These are phyloP conservation scores for Paramecium octaurelia DNA, from an alignment of 73 alveolate species.

Conservation along the genomic window DNA sequence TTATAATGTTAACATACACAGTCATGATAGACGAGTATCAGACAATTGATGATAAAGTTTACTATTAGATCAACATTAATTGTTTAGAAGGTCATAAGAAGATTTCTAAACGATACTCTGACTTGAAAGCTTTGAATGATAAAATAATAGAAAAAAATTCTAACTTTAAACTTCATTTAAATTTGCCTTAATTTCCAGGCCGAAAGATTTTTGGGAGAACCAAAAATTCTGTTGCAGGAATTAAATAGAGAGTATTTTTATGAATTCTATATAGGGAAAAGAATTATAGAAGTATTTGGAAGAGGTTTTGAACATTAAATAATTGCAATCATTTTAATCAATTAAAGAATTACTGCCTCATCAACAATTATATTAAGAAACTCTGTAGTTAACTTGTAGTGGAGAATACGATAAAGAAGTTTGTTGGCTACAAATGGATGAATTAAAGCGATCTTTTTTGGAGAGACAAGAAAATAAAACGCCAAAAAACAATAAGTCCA, in stretches of 20 bases:
- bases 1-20: not conserved
- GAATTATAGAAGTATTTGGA: conserved; percentile 2
- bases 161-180: conserved; percentile 8
- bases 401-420: not conserved
- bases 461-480: not conserved
- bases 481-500: not conserved
- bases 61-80: not conserved
- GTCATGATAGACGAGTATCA: not conserved
- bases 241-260: not conserved
- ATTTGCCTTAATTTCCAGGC: conserved; percentile 25
- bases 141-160: not conserved
- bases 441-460: conserved; percentile 32
- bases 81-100: not conserved
- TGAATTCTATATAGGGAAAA: conserved; percentile 1
- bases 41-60: not conserved
- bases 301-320: not conserved
- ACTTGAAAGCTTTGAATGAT: not conserved
- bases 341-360: not conserved
- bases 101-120: conserved; percentile 1
- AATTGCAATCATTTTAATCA: not conserved
- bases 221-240: not conserved
- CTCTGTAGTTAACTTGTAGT: not conserved
- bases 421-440: conserved; percentile 45
- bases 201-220: conserved; percentile 25
- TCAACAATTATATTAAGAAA: not conserved